Percentiles rank a stretch among this genome's conserved stretches.
phyloP scores from a whole-genome alignment of 495 filamentous ascomycete genomes.

The Chaetomium cochliodes region DNA sequence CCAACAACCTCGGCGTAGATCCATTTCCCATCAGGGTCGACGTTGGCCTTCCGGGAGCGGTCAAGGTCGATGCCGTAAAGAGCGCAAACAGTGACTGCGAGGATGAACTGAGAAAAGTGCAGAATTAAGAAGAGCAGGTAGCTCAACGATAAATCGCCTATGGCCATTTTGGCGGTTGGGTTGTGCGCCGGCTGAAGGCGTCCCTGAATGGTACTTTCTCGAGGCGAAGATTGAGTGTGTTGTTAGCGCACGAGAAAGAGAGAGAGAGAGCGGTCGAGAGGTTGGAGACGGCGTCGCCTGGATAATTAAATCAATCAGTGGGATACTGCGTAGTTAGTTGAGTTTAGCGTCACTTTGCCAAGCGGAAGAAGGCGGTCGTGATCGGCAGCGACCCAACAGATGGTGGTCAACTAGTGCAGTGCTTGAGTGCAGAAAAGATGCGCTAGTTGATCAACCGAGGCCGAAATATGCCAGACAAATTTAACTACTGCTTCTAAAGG shows the following conservation, averaged over 20 bases:
- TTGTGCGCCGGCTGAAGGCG: neutral
- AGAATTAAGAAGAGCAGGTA: slow-evolving; percentile 52
- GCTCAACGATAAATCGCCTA: slow-evolving; percentile 36
- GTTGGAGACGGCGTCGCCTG: no score
- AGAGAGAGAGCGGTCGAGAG: no score
- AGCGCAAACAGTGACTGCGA: slow-evolving; percentile 71
- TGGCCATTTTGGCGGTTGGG: slow-evolving; percentile 35
- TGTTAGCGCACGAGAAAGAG: neutral
- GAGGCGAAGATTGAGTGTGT: neutral
- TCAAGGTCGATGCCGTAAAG: slow-evolving; percentile 75
- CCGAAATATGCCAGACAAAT: neutral
- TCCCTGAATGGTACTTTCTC: neutral
- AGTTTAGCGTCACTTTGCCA: neutral
- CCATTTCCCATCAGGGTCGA: slow-evolving; percentile 65
- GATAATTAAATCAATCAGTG: no score
- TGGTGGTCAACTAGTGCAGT: neutral
- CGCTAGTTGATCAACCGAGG: neutral
- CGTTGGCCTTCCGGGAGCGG: slow-evolving; percentile 51
- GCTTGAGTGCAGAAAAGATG: neutral
- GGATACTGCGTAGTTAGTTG: no score
- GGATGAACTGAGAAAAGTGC: slow-evolving; percentile 69
- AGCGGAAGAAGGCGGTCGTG: neutral
- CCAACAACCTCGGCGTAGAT: slow-evolving; percentile 70
- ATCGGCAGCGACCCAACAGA: neutral
- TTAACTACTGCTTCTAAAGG: neutral